Conservation (phyloP, 2,329 filamentous ascomycete species). For the Colletotrichum ledebouriae region DNA sequence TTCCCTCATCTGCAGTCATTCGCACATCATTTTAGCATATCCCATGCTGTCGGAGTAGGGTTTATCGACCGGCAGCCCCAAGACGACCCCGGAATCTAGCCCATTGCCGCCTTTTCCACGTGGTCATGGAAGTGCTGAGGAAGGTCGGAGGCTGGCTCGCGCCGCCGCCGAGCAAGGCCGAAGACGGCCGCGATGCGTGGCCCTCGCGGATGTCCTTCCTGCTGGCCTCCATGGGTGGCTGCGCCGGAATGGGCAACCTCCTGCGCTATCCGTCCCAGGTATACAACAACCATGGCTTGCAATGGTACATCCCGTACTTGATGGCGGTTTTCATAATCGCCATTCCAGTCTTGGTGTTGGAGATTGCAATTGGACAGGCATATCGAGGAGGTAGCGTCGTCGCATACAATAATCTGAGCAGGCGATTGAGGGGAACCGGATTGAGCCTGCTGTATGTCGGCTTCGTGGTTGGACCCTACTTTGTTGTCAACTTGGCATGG, state of each 20-base stretch:
- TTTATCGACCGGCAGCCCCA: background rate
- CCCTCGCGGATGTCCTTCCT: constrained; percentile 67
- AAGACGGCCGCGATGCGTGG: constrained; percentile 66
- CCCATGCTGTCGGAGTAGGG: background rate
- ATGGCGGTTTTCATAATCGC: constrained; percentile 68
- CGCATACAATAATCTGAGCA: constrained; percentile 66
- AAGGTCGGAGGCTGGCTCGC: constrained; percentile 52
- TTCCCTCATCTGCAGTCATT: constrained; percentile 22
- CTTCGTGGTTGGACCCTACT: constrained; percentile 69
- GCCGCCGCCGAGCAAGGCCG: constrained; percentile 53
- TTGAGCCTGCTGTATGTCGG: constrained; percentile 65
- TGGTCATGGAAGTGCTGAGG: constrained; percentile 44
- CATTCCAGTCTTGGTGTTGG: constrained; percentile 68
- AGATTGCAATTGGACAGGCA: constrained; percentile 78
- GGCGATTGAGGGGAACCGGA: constrained; percentile 66
- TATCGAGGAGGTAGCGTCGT: constrained; percentile 69
- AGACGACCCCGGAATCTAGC: background rate
- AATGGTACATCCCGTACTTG: constrained; percentile 72
- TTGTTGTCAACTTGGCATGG: constrained; percentile 69
- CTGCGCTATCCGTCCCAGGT: constrained; percentile 70
- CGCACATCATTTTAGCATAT: constrained; percentile 12
- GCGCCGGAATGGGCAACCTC: constrained; percentile 69
- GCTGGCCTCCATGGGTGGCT: constrained; percentile 70
- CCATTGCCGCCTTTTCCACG: background rate
- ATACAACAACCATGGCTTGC: constrained; percentile 71